Base-by-base conservation (phyloP, 352 stramenopile species). In the Globisporangium lucens region DNA sequence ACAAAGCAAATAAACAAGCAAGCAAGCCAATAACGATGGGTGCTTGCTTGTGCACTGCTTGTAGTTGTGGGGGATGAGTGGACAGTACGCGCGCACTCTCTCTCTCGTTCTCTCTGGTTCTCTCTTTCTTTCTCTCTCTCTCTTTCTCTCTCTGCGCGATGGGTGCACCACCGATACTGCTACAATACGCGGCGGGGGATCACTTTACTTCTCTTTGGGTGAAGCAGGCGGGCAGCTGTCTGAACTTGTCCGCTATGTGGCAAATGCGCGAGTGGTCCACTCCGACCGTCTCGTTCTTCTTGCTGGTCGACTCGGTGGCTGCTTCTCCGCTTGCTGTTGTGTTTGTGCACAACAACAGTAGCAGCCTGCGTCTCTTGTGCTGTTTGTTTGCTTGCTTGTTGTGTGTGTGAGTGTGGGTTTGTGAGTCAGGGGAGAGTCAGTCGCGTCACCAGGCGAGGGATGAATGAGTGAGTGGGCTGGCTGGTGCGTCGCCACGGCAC, bases 371-470 rank as follows among this genome's bases (percentile, higher is more conserved):
- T 12, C 20, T 20, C 24, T 24, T 60, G 29, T 51, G 49, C 49
- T 6, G 38, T 12, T 55, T 55, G 46, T 15, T 41, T 41, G 47
- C 29, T 10, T 53, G n/a, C n/a, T 29, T 56, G 49, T 56, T 27
- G 10, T 20, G 51, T 33, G 27, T 9, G 52, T 36, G 52, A n/a
- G 24, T 58, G 52, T n/a, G 27, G 10, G 24, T 30, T 24, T 17
- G 38, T 63, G 33, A 63, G 57, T 63, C 57, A 36, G 57, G 57
- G 36, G 57, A 63, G 57, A 63, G 57, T 53, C 57, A 27, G 57
- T 53, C 36, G 57, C 24, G 57, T 51, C 41, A 36, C 57, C 24
- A 7, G 2, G 24, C 22, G 36, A 24, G n/a, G 35, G 17, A 63
- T 17, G 57, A 52, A 35, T 17, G 52, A 58, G 52, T 56, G 49